These are phyloP conservation scores for Brassica hybrid DNA, from an alignment of 441 rosid species.

Conservation along the genomic window DNA sequence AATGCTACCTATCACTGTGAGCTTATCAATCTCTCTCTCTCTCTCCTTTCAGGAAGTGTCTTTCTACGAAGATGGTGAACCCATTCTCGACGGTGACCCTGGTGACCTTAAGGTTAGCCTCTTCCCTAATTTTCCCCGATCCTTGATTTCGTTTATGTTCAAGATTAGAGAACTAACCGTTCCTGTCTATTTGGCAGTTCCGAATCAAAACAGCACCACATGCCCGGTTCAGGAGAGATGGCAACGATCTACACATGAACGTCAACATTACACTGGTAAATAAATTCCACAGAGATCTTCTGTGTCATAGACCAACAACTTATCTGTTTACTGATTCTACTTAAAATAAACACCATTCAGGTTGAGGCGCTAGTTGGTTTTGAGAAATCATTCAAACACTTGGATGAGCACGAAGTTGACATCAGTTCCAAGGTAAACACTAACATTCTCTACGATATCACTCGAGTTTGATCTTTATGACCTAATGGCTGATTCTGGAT, in stretches of 20 bases:
- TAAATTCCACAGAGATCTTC: neutral
- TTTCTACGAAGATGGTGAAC: no score
- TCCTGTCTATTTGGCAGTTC: slow-evolving; percentile 59
- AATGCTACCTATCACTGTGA: no score
- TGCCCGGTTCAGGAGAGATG: slow-evolving; percentile 80
- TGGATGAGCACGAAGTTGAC: slow-evolving; percentile 84
- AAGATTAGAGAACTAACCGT: neutral
- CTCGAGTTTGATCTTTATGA: neutral
- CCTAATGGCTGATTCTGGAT: neutral
- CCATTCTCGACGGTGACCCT: slow-evolving; percentile 87
- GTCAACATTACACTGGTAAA: slow-evolving; percentile 89
- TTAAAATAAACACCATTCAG: slow-evolving; percentile 40
- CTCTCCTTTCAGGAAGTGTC: no score
- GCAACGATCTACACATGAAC: slow-evolving; percentile 81
- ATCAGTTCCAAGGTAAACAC: slow-evolving; percentile 74
- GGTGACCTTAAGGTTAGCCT: slow-evolving; percentile 90
- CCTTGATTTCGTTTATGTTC: neutral
- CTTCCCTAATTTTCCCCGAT: neutral
- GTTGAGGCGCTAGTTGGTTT: slow-evolving; percentile 97
- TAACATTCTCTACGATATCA: neutral
- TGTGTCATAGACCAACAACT: slow-evolving; percentile 3
- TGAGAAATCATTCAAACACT: slow-evolving; percentile 85
- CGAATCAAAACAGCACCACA: slow-evolving; percentile 87
- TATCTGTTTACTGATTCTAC: neutral
- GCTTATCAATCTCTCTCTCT: no score